A percentile compares a stretch with the other conserved stretches of the same genome.
phyloP scores from a whole-genome alignment of 2,329 filamentous ascomycete species.

The Cytospora leucostoma region DNA sequence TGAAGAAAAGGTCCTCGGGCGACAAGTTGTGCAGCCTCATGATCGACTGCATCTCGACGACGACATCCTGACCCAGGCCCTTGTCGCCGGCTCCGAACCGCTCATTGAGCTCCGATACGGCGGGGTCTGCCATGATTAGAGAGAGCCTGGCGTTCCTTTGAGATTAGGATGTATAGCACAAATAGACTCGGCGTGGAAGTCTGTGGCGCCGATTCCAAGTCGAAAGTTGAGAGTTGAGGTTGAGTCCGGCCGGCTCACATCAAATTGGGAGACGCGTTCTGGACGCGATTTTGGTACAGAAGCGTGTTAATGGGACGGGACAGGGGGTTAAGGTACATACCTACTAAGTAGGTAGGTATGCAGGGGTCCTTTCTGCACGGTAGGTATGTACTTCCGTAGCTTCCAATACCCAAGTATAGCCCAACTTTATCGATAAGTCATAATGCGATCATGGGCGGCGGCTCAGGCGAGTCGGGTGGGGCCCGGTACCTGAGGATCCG shows the following conservation, averaged over 20 bases:
- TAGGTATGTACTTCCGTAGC: background rate
- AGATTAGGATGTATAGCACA: too few species aligned
- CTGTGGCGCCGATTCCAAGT: background rate
- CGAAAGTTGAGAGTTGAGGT: background rate
- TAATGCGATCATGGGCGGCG: conserved; percentile 1
- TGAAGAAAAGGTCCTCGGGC: conserved; percentile 89
- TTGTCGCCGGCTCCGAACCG: conserved; percentile 57
- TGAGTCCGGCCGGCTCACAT: background rate
- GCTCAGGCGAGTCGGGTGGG: conserved; percentile 18
- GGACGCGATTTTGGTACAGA: conserved; percentile 13
- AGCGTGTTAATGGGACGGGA: conserved; percentile 1
- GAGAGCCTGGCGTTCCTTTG: conserved; percentile 15
- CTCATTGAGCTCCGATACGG: conserved; percentile 45
- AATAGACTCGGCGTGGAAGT: background rate
- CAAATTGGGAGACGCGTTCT: conserved; percentile 24
- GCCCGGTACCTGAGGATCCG: conserved; percentile 1
- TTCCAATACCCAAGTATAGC: background rate
- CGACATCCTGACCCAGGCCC: conserved; percentile 73
- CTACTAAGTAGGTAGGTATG: too few species aligned
- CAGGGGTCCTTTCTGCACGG: background rate
- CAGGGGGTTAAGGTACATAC: too few species aligned
- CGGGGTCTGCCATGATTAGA: conserved; percentile 42
- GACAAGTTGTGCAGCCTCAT: conserved; percentile 79
- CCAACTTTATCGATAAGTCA: conserved; percentile 17
- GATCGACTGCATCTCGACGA: conserved; percentile 81